These are phyloP conservation scores for Taiwanofungus camphoratus DNA, from an alignment of 1,284 basidiomycete species.

Conservation along the genomic window DNA sequence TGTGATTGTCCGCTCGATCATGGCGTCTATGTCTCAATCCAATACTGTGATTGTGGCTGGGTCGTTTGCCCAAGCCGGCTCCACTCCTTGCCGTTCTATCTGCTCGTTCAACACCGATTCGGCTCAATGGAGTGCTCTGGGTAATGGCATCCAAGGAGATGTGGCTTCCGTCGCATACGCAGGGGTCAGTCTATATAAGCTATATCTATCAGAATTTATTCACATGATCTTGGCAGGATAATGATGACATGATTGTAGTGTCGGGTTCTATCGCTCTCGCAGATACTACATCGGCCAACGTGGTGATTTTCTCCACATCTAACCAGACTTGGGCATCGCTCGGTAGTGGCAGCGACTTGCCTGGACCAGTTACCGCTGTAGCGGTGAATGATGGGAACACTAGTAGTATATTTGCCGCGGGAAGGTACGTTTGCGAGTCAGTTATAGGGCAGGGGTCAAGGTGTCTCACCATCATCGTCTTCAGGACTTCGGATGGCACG, in stretches of 20 bases:
- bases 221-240: conserved; percentile 35
- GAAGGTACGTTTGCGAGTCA: conserved; percentile 49
- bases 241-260: conserved; percentile 61
- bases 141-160: conserved; percentile 80
- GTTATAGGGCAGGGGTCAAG: background rate
- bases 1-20: conserved; percentile 74
- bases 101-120: conserved; percentile 69
- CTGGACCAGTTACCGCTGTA: conserved; percentile 87
- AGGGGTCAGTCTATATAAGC: conserved; percentile 48
- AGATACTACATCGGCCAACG: conserved; percentile 26
- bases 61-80: conserved; percentile 77
- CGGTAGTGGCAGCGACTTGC: conserved; percentile 59
- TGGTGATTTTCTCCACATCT: conserved; percentile 71
- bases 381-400: conserved; percentile 79
- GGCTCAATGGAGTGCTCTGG: conserved; percentile 78
- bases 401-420: conserved; percentile 87
- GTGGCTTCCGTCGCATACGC: conserved; percentile 77
- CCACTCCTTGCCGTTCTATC: conserved; percentile 70
- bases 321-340: conserved; percentile 77
- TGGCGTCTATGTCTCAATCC: conserved; percentile 54
- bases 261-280: conserved; percentile 69
- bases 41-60: conserved; percentile 80
- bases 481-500: conserved; percentile 49
- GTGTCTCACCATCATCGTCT: background rate
- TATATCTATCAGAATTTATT: conserved; percentile 4